Conservation (phyloP, 768 basidiomycete species). For the Leccinum imitatum region DNA sequence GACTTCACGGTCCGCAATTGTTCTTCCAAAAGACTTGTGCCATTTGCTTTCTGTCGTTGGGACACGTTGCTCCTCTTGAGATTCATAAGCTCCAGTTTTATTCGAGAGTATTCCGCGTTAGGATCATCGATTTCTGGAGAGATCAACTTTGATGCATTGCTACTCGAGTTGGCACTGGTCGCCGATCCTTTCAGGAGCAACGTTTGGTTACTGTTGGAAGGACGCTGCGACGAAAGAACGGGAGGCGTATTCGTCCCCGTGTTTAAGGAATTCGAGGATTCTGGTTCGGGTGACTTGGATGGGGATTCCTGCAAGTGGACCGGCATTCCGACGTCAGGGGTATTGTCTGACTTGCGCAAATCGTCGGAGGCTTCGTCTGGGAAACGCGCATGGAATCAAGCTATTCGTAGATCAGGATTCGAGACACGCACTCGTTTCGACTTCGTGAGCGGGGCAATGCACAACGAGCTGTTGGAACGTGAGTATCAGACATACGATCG, state of each 20-base stretch:
- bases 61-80: constrained; percentile 38
- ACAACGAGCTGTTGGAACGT: constrained; percentile 54
- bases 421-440: constrained; percentile 37
- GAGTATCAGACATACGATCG: constrained; percentile 4
- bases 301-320: constrained; percentile 1
- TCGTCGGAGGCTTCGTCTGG: constrained; percentile 18
- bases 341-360: constrained; percentile 5
- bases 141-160: constrained; percentile 28
- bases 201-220: background rate
- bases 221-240: constrained; percentile 36
- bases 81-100: constrained; percentile 57
- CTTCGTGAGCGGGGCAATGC: constrained; percentile 61
- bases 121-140: constrained; percentile 52
- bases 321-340: constrained; percentile 5
- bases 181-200: constrained; percentile 4
- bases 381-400: constrained; percentile 1
- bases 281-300: background rate
- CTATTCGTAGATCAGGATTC: background rate
- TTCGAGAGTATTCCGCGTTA: constrained; percentile 57
- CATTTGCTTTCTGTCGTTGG: constrained; percentile 25
- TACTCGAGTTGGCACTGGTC: constrained; percentile 9
- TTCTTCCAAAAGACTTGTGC: constrained; percentile 41
- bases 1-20: constrained; percentile 48
- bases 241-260: constrained; percentile 42
- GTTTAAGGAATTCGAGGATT: constrained; percentile 17